phyloP scores from a whole-genome alignment of 306 rosid genomes.

The Herpetospermum pedunculosum region DNA sequence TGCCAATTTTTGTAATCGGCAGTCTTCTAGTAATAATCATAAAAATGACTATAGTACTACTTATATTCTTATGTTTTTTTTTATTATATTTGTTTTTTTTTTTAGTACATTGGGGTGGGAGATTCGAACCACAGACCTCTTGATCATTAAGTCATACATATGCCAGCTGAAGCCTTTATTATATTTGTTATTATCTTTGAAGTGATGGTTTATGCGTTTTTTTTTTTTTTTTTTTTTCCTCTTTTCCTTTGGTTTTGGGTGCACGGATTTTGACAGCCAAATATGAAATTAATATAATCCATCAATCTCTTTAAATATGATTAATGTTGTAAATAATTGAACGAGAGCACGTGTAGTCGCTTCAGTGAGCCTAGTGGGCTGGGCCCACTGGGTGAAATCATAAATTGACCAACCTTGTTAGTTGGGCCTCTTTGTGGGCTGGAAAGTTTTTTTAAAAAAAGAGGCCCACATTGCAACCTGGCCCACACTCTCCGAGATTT shows the following conservation, averaged over 20 bases:
- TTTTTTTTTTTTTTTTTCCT: no score
- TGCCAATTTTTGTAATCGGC: no score
- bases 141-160: no score
- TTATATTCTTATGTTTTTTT: no score
- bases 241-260: background rate
- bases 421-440: background rate
- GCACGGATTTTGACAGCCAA: background rate
- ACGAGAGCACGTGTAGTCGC: background rate
- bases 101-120: no score
- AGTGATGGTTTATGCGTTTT: no score
- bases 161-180: no score
- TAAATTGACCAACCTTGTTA: background rate
- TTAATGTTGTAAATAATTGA: background rate
- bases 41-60: no score
- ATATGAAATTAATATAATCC: background rate
- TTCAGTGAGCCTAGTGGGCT: background rate
- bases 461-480: background rate
- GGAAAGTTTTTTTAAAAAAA: background rate
- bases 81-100: no score
- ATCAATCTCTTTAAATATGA: background rate
- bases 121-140: no score
- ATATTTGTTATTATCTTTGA: no score
- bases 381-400: background rate
- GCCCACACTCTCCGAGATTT: background rate
- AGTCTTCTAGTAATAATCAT: no score